Evolutionary conservation across 2,329 filamentous ascomycete species (phyloP).

Genomic region (Cercospora beticola): DNA sequence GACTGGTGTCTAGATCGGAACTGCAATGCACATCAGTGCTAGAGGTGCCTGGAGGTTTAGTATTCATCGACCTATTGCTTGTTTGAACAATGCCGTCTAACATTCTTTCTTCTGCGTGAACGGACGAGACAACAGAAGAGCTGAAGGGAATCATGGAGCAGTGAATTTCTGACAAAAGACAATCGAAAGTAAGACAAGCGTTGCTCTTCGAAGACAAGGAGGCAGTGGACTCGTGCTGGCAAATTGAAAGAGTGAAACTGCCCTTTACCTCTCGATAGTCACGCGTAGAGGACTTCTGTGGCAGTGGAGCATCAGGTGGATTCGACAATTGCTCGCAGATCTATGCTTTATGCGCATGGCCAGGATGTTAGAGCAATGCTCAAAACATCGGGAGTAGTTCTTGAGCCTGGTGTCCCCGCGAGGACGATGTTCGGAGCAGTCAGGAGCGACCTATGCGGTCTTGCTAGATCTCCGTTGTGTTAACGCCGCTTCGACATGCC

Average conservation of each 20-base stretch:
- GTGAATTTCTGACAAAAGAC: not conserved
- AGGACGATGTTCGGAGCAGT: not conserved
- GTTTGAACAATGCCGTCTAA: conserved; percentile 1
- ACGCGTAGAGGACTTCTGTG: not conserved
- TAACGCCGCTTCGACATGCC: not conserved
- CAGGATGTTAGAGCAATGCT: not conserved
- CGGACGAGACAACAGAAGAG: not conserved
- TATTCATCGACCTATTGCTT: conserved; percentile 3
- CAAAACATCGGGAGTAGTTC: not conserved
- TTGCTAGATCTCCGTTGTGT: not conserved
- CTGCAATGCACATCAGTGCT: not conserved
- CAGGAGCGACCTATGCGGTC: not conserved
- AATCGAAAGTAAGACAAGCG: not conserved
- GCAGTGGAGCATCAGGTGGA: not conserved
- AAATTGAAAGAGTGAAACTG: not conserved
- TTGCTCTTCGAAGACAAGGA: not conserved
- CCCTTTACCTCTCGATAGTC: not conserved
- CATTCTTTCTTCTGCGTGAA: not conserved
- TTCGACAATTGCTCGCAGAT: not conserved
- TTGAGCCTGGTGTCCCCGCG: not conserved
- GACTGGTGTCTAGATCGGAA: not conserved
- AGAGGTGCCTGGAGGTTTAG: not conserved
- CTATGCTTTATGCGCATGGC: not conserved
- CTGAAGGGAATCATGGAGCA: not conserved
- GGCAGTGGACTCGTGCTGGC: not conserved